Evolutionary conservation across 1,284 basidiomycete species (phyloP), one percentile per base, ranked within the genome.

Genomic region (Moesziomyces globuligerus): DNA sequence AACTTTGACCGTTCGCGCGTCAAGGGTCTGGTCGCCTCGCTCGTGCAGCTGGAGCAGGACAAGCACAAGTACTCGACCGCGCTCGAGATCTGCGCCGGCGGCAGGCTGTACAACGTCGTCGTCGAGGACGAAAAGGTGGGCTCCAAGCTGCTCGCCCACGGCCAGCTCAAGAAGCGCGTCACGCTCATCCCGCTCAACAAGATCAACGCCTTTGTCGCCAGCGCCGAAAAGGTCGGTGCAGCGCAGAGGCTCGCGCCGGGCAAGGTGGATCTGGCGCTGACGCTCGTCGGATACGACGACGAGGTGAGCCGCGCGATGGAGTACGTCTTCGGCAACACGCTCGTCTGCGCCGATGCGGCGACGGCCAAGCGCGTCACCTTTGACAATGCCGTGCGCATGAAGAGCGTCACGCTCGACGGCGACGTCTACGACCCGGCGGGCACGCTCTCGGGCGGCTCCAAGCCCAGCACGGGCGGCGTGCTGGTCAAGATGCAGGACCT

Each of bases 371-470:
- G 86, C 0, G 91, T 97, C 38, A 97, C 96, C 0, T 98, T 97
- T 85, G 85, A 88, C 83, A 87, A 89, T 24, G 87, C 90, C 17
- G 87, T 89, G 26, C 85, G 87, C 15, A 88, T 91, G 64, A 90
- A 90, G 58, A 94, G 91, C 11, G 94, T 98, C 48, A 98, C 96
- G 1, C 86, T 95, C 18, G 90, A 94, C 24, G 96, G 96, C 17
- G 96, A 98, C 78, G 89, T 97, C 7, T 98, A 98, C 83, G 95
- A 98, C 75, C 95, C 96, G 0, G 91, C 91, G 4, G 96, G 96
- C 4, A 95, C 92, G 1, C 87, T 98, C 9, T 93, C 90, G 21
- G 96, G 96, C 26, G 96, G 96, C 11, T 89, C 93, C 6, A 90
- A 92, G 1, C 91, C 93, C 0, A 86, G 88, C 23, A 90, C 87